Percentiles rank a stretch among this genome's conserved stretches.
phyloP scores from a whole-genome alignment of 2,329 filamentous ascomycete species.

The Phyllosticta citriasiana region DNA sequence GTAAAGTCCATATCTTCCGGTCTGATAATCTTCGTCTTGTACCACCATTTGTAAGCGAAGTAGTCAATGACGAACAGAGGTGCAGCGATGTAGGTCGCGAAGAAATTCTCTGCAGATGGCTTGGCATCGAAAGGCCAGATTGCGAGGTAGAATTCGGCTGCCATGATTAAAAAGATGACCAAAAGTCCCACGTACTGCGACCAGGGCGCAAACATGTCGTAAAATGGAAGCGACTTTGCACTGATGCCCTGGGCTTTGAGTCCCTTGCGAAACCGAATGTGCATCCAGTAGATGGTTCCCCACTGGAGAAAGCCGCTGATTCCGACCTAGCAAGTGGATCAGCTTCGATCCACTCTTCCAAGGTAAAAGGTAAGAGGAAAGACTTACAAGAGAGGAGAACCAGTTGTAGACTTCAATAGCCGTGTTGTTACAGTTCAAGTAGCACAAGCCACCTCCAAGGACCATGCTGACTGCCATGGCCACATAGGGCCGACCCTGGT shows the following conservation, averaged over 20 bases:
- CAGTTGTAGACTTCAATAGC: slow-evolving; percentile 36
- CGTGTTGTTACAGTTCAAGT: slow-evolving; percentile 33
- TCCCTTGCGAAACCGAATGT: slow-evolving; percentile 23
- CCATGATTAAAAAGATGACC: slow-evolving; percentile 32
- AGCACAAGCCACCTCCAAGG: slow-evolving; percentile 27
- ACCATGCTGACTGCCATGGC: slow-evolving; percentile 20
- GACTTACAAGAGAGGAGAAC: slow-evolving; percentile 43
- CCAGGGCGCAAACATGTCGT: slow-evolving; percentile 9
- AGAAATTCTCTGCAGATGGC: slow-evolving; percentile 33
- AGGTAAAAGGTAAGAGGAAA: slow-evolving; percentile 47
- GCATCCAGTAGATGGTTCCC: slow-evolving; percentile 24
- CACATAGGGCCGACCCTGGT: slow-evolving; percentile 13
- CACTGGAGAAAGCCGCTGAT: slow-evolving; percentile 27
- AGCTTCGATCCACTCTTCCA: slow-evolving; percentile 11
- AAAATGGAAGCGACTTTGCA: slow-evolving; percentile 7
- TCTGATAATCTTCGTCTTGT: slow-evolving; percentile 6
- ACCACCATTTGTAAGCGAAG: slow-evolving; percentile 10
- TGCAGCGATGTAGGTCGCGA: slow-evolving; percentile 36
- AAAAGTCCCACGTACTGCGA: slow-evolving; percentile 5
- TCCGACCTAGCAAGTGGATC: slow-evolving; percentile 9
- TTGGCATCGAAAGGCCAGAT: slow-evolving; percentile 33
- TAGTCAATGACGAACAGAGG: slow-evolving; percentile 9
- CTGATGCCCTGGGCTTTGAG: slow-evolving; percentile 18
- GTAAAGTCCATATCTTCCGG: slow-evolving; percentile 9
- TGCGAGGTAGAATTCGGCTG: slow-evolving; percentile 37